Base-by-base conservation (phyloP, 2,329 filamentous ascomycete species). In the Fusarium sp. region DNA sequence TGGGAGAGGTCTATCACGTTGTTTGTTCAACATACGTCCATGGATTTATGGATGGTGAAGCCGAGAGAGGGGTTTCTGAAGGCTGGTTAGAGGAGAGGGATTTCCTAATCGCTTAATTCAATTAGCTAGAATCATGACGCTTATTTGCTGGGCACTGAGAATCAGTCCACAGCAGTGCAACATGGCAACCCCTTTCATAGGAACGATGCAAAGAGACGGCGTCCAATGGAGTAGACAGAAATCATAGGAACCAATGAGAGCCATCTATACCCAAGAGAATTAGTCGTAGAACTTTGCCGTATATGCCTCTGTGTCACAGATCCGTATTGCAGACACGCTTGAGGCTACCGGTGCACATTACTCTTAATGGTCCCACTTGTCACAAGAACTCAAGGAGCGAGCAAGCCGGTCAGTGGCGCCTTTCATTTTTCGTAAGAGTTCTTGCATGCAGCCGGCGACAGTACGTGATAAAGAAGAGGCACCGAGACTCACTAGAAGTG, bases 11-110 rank as follows among this genome's bases (percentile, higher is more conserved):
- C 0, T 70, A 68, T 7, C 53, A 10, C 4, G 4, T 70, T 8
- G 61, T 70, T 3, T 38, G 64, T 4, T 31, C 64, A 0, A 23
- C 67, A 0, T 70, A 70, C 11, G 61, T 70, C 0, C 67, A 70
- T n/a, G 68, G 64, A 0, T 68, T 70, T 5, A 70, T 70, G 68
- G 64, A 70, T 27, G 58, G 68, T 0, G 27, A 68, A 27, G 61
- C 38, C 0, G 57, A 68, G 6, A 4, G 1, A 7, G 63, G 44
- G 0, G 60, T 68, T 0, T 1, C 6, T 0, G n/a, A 64, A 6
- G 53, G 56, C 0, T 68, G 54, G 59, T 11, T 70, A 4, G 3
- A 56, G n/a, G 67, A 61, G 46, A 14, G 44, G 11, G 46, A 70
- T 13, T 38, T 58, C 4, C 10, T 68, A 0, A 11, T 70, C 1